Evolutionary conservation across 306 rosid species (phyloP), one percentile per base, ranked within the genome.

Genomic region (Vigna hirtella): DNA sequence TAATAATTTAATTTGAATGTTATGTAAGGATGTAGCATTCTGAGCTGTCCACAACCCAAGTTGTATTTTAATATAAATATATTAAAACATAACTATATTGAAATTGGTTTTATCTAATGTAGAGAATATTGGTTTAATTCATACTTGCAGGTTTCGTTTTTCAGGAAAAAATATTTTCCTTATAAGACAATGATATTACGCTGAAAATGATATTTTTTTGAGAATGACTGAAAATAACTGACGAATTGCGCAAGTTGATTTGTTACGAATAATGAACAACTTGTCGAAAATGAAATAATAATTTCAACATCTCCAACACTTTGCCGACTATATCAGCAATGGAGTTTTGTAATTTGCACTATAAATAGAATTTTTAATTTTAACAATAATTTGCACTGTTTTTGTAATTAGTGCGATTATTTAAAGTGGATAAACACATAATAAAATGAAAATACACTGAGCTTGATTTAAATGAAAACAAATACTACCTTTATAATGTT

Each of bases 11-110:
- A 32, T 70, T 58, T 0, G 26, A 12, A 26, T 58, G 52, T 45
- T 68, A 10, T 40, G 65, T 30, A 16, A 32, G 53, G 34, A 56
- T 55, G 74, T 77, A 83, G 77, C 85, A 84, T 16, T 82, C 72
- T 91, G 84, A 86, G 92, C 48, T 91, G 97, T 85, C 68, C 69
- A 77, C 81, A 84, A 52, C 83, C 81, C 57, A 18, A 78, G 79
- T 52, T 16, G 66, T 81, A 68, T 53, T 26, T 47, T 47, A 45
- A 70, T 17, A 13, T 40, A 40, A 51, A 66, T 61, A 32, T 15
- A 61, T 36, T 36, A 7, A 36, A 20, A 20, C 1, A 13, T 40
- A 40, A 51, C 61, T 61, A 32, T 15, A 61, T 36, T 36, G 7
- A 36, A 36, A 36, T 36, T 36, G 42, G 2, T 36, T 36, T 36